phyloP scores from a whole-genome alignment of 441 rosid species.

The Hypseocharis bilobata region DNA sequence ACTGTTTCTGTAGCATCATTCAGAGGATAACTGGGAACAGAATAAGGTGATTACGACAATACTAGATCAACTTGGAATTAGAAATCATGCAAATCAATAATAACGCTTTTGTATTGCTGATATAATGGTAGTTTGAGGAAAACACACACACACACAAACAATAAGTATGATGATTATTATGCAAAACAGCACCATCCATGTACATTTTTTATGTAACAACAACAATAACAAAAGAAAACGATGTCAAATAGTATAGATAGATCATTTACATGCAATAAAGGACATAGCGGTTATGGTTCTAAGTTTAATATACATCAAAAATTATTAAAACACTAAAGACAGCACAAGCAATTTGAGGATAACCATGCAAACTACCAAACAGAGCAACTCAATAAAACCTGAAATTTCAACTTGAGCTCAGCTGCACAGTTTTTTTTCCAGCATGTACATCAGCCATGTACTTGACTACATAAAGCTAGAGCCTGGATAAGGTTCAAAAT shows the following conservation, averaged over 20 bases:
- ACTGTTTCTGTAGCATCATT: slow-evolving; percentile 86
- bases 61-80: not conserved
- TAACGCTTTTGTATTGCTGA: not conserved
- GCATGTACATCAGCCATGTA: not conserved
- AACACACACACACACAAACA: not conserved
- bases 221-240: no score
- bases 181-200: not conserved
- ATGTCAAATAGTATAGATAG: not conserved
- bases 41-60: slow-evolving; percentile 15
- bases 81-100: not conserved
- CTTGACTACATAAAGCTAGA: not conserved
- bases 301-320: not conserved
- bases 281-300: not conserved
- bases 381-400: not conserved
- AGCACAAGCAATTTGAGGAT: not conserved
- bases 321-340: not conserved
- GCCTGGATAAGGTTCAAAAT: not conserved
- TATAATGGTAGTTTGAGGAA: not conserved
- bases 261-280: not conserved
- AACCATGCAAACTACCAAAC: not conserved
- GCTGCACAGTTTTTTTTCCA: not conserved
- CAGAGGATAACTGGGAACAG: slow-evolving; percentile 70
- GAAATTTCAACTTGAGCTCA: not conserved
- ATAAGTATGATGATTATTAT: not conserved
- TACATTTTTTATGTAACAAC: not conserved